These are phyloP conservation scores for Dillenia turbinata DNA, from an alignment of 164 flowering plant genomes.

Conservation along the genomic window DNA sequence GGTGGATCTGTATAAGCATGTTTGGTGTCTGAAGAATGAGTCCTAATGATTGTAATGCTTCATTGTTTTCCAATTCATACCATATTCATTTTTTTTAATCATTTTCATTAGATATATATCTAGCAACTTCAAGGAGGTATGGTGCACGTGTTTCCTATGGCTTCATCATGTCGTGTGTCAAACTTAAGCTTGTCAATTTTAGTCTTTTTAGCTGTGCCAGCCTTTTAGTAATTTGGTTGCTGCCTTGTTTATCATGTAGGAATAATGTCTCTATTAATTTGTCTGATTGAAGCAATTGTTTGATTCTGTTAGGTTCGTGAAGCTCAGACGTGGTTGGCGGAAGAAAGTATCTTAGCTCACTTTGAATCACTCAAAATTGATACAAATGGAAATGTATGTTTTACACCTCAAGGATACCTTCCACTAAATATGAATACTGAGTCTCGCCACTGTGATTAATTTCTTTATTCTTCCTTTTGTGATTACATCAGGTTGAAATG, in stretches of 20 bases:
- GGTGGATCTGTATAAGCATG: not conserved
- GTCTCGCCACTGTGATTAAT: not conserved
- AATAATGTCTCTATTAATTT: too few relatives aligned
- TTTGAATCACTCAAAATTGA: constrained; percentile 71
- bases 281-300: not conserved
- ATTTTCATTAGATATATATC: too few relatives aligned
- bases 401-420: not conserved
- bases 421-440: not conserved
- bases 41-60: too few relatives aligned
- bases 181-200: too few relatives aligned
- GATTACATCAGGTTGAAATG: constrained; percentile 38
- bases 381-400: constrained; percentile 41
- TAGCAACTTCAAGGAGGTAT: too few relatives aligned
- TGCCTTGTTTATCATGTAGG: too few relatives aligned
- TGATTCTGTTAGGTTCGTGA: constrained; percentile 37
- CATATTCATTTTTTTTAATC: too few relatives aligned
- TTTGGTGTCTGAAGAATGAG: not conserved
- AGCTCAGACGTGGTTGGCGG: constrained; percentile 71
- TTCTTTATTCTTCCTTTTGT: constrained; percentile 8
- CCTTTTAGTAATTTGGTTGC: too few relatives aligned
- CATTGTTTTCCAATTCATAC: too few relatives aligned
- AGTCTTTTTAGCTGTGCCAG: too few relatives aligned
- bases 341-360: constrained; percentile 53
- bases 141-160: too few relatives aligned
- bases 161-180: too few relatives aligned